Percentiles rank a stretch among this genome's conserved stretches.
phyloP scores from a whole-genome alignment of 768 basidiomycete species.

The Holtermannia corniformis region DNA sequence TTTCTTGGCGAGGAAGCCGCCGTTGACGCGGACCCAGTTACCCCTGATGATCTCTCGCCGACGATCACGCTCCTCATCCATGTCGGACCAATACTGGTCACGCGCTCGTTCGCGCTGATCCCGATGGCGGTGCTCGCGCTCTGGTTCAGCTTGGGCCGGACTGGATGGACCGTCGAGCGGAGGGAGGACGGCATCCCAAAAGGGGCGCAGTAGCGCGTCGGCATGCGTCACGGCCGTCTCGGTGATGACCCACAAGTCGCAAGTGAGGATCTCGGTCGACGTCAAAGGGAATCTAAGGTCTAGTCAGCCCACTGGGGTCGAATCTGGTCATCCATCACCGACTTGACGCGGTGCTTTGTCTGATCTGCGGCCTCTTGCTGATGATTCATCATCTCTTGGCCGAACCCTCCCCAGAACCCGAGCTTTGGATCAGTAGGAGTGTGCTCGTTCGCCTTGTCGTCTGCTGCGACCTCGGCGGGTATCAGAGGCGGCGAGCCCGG shows the following conservation, averaged over 20 bases:
- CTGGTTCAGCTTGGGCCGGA: conserved; percentile 5
- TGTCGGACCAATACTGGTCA: conserved; percentile 55
- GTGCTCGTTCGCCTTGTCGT: neutral
- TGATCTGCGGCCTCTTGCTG: neutral
- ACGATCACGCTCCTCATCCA: conserved; percentile 57
- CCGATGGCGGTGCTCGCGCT: neutral
- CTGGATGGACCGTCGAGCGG: conserved; percentile 11
- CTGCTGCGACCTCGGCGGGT: conserved; percentile 8
- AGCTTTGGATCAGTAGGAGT: neutral
- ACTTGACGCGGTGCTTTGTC: neutral
- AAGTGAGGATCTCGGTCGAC: conserved; percentile 88
- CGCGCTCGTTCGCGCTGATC: conserved; percentile 23
- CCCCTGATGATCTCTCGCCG: conserved; percentile 71
- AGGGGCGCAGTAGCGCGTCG: conserved; percentile 65
- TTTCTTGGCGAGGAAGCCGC: conserved; percentile 76
- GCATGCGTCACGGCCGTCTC: conserved; percentile 71
- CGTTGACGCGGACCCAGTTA: conserved; percentile 90
- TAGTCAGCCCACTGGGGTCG: conserved; percentile 3
- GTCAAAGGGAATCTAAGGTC: conserved; percentile 74
- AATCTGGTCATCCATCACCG: neutral
- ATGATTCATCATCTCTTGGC: neutral
- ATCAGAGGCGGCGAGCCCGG: conserved; percentile 22
- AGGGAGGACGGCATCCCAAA: conserved; percentile 67
- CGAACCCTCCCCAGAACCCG: neutral
- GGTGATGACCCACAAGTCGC: conserved; percentile 89